phyloP scores from a whole-genome alignment of 257 asterid genomes.

The Solanum habrochaites region DNA sequence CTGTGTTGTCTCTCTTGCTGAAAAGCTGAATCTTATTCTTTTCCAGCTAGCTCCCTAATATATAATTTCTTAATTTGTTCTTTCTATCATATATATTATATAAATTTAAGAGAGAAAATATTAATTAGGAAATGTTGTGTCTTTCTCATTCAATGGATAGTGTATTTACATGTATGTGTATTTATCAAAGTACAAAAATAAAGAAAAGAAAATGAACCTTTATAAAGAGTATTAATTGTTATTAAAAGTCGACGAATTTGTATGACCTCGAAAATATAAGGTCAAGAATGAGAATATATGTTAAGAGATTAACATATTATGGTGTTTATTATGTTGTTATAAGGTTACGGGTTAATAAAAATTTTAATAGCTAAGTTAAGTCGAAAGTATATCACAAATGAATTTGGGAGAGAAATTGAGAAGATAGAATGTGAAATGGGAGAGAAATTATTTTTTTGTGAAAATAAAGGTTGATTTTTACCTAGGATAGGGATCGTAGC shows the following conservation, averaged over 20 bases:
- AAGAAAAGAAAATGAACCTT: not conserved
- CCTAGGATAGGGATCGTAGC: not conserved
- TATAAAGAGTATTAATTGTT: no score
- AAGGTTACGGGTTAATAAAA: not conserved
- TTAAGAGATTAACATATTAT: not conserved
- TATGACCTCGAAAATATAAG: not conserved
- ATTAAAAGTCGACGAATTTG: not conserved
- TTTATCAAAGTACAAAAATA: not conserved
- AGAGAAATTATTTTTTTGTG: no score
- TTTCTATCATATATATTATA: not conserved
- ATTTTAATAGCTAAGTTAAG: not conserved
- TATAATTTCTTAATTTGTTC: not conserved
- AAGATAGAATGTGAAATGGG: not conserved
- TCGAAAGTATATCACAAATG: not conserved
- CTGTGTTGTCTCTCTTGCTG: constrained; percentile 11
- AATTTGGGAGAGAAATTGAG: not conserved
- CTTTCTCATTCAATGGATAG: not conserved
- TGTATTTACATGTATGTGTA: not conserved
- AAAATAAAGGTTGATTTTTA: not conserved
- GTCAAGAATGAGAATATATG: not conserved
- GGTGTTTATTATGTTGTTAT: not conserved
- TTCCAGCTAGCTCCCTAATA: constrained; percentile 10
- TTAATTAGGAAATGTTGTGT: not conserved
- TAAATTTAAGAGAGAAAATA: not conserved
- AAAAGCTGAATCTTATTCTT: constrained; percentile 24